Conservation (phyloP, 106 monocot species). For the Xerophyta viscosa region DNA sequence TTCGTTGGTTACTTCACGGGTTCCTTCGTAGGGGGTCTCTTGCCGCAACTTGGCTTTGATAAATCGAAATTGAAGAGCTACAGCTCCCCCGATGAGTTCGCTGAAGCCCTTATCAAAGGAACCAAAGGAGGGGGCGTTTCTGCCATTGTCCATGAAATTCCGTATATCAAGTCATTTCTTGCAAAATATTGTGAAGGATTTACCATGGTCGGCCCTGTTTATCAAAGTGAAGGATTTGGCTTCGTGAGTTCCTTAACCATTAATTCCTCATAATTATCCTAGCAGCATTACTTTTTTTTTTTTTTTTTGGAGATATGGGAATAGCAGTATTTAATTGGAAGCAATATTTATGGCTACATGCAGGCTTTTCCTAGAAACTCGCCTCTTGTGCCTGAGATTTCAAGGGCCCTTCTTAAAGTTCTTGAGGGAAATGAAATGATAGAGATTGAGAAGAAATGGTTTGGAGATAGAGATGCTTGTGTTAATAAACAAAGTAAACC, state of each 20-base stretch:
- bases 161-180: conserved; percentile 72
- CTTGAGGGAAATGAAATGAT: conserved; percentile 9
- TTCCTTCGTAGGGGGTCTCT: conserved; percentile 1
- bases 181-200: conserved; percentile 35
- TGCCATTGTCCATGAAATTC: conserved; percentile 75
- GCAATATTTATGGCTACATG: background rate
- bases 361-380: conserved; percentile 21
- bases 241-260: conserved; percentile 44
- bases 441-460: conserved; percentile 16
- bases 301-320: too few species aligned
- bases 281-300: too few species aligned
- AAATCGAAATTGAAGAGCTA: conserved; percentile 27
- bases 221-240: conserved; percentile 73
- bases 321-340: too few species aligned
- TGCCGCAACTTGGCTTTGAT: conserved; percentile 16
- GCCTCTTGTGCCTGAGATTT: conserved; percentile 15
- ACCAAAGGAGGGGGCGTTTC: conserved; percentile 29
- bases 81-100: conserved; percentile 38
- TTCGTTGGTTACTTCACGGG: conserved; percentile 18
- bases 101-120: conserved; percentile 46
- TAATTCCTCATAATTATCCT: too few species aligned
- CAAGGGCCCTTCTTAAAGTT: conserved; percentile 14
- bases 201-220: conserved; percentile 54
- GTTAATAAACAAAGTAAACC: background rate
- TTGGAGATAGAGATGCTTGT: conserved; percentile 7